These are phyloP conservation scores for Torulaspora quercuum DNA, from an alignment of 805 yeast genomes.

Conservation along the genomic window DNA sequence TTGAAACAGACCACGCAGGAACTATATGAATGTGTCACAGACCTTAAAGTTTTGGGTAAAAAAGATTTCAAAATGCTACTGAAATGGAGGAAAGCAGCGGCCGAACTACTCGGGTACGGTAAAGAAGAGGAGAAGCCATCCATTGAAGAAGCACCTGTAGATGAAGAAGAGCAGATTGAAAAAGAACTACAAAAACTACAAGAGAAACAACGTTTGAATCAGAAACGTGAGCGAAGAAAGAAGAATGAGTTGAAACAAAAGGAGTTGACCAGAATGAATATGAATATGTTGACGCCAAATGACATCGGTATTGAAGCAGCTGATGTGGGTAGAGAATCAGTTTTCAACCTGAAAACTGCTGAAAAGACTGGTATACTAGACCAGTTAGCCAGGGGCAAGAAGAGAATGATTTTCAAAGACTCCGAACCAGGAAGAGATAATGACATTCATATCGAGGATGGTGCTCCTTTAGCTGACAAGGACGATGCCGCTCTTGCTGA, in stretches of 20 bases:
- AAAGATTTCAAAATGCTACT: slow-evolving; percentile 85
- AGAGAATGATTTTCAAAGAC: slow-evolving; percentile 53
- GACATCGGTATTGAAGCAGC: slow-evolving; percentile 95
- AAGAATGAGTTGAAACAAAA: slow-evolving; percentile 81
- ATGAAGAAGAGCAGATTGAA: slow-evolving; percentile 87
- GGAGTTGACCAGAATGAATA: slow-evolving; percentile 86
- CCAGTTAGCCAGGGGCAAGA: slow-evolving; percentile 73
- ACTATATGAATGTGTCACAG: slow-evolving; percentile 78
- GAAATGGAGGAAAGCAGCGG: slow-evolving; percentile 84
- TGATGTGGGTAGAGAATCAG: slow-evolving; percentile 66
- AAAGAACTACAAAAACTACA: slow-evolving; percentile 74
- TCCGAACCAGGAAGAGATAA: slow-evolving; percentile 53
- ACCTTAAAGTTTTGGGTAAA: slow-evolving; percentile 88
- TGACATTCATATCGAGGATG: slow-evolving; percentile 55
- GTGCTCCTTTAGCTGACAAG: slow-evolving; percentile 33
- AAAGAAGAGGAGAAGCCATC: slow-evolving; percentile 47
- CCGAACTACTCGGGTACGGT: slow-evolving; percentile 69
- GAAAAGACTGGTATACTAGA: slow-evolving; percentile 80
- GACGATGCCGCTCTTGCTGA: slow-evolving; percentile 50
- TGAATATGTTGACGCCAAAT: slow-evolving; percentile 91
- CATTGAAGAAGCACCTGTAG: slow-evolving; percentile 66
- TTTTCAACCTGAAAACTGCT: slow-evolving; percentile 81
- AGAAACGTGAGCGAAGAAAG: slow-evolving; percentile 77
- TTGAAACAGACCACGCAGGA: slow-evolving; percentile 77
- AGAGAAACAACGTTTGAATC: slow-evolving; percentile 63